Evolutionary conservation across 2,329 filamentous ascomycete genomes (phyloP).

Genomic region (Alternaria ventricosa): DNA sequence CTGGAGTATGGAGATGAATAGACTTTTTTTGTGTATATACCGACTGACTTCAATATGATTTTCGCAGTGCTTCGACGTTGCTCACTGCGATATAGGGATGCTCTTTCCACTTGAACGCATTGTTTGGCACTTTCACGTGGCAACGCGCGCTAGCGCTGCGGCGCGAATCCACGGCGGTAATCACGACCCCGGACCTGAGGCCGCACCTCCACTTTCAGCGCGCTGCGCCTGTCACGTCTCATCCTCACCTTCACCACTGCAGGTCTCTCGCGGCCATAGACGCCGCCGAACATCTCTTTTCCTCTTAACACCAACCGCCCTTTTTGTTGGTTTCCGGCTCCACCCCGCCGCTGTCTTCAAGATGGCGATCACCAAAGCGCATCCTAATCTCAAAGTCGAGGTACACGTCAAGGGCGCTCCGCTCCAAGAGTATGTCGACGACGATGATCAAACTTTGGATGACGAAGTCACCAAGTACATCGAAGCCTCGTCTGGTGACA

Average conservation of each 20-base stretch:
- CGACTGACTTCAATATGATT: too few relatives aligned
- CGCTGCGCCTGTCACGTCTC: not conserved
- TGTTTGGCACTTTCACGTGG: not conserved
- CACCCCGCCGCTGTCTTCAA: not conserved
- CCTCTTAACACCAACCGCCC: too few relatives aligned
- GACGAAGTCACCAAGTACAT: slow-evolving; percentile 38
- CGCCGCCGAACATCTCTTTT: not conserved
- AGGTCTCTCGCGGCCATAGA: not conserved
- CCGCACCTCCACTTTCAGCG: not conserved
- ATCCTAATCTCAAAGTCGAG: slow-evolving; percentile 19
- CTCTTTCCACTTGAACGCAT: not conserved
- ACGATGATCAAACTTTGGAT: slow-evolving; percentile 14
- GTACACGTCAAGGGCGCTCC: slow-evolving; percentile 26
- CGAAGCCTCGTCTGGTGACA: slow-evolving; percentile 30
- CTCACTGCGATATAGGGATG: too few relatives aligned
- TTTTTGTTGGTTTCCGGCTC: too few relatives aligned
- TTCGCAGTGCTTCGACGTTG: too few relatives aligned
- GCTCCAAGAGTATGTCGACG: slow-evolving; percentile 36
- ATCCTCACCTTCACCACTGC: not conserved
- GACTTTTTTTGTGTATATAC: not conserved
- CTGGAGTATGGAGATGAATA: slow-evolving; percentile 6
- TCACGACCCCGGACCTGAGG: not conserved
- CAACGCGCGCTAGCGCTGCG: not conserved
- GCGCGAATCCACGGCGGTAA: not conserved
- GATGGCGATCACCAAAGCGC: slow-evolving; percentile 28